Base-by-base conservation (phyloP, 2,329 filamentous ascomycete species). In the Penicillium freii region DNA sequence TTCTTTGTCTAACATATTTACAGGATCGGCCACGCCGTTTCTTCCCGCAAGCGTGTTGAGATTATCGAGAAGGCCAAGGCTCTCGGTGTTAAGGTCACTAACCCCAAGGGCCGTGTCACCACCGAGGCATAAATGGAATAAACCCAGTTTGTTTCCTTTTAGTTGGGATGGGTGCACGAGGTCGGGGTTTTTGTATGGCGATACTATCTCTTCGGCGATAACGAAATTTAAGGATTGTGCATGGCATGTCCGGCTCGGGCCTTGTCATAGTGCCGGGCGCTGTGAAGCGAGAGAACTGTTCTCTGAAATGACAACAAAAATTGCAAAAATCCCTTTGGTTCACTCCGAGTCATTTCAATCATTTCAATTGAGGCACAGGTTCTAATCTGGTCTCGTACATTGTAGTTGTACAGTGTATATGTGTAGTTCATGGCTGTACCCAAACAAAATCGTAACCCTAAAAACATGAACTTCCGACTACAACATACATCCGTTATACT, bases 61-160 rank as follows among this genome's bases (percentile, higher is more conserved):
- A 99, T 99, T 82, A 87, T 99, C 75, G 86, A 91, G 77, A 90
- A 93, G 80, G 94, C 94, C 69, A 97, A 97, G 90, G 89, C 96
- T 82, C 84, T 99, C 77, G 91, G 92, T 77, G 94, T 99, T 80
- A 99, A 99, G 90, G 93, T 99, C 80, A 99, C 94, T 78, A 99
- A 99, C 87, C 81, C 91, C 82, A 96, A 97, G 90, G 94, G 92
- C 77, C 95, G 93, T 87, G 89, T 99, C 80, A 96, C 93, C 74
- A 96, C 92, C 73, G 94, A 99, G 87, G 83, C 84, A 73, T 87
- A 83, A 73, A 73, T 70, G 71, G 67, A 70, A 76, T 85, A 69
- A 91, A 75, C 62, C 50, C 75, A 76, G 65, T 8, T 77, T 45
- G 78, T 67, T 64, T 62, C 60, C 29, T 48, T 63, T 66, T 58